Evolutionary conservation across 2,329 filamentous ascomycete genomes (phyloP).

Genomic region (Rutstroemia sp.): DNA sequence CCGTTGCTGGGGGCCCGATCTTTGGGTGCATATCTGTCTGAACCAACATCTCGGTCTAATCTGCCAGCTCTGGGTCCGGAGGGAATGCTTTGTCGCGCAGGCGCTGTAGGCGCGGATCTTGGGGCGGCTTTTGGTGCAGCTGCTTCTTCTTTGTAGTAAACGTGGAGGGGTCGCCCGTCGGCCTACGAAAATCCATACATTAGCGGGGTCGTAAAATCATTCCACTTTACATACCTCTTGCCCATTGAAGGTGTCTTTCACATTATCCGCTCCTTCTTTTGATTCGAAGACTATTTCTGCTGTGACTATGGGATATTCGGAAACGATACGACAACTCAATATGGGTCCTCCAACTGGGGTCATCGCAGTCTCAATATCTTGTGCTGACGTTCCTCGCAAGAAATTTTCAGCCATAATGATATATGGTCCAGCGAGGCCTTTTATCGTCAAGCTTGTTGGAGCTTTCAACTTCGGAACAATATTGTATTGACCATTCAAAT

Average conservation of each 20-base stretch:
- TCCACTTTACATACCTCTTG: slow-evolving; percentile 53
- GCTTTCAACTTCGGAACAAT: slow-evolving; percentile 30
- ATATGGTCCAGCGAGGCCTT: slow-evolving; percentile 65
- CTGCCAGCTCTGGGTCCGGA: slow-evolving; percentile 27
- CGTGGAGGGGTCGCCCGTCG: slow-evolving; percentile 65
- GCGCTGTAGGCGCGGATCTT: background rate
- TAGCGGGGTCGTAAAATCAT: background rate
- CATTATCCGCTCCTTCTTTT: slow-evolving; percentile 64
- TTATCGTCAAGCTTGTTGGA: slow-evolving; percentile 55
- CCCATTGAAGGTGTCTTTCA: slow-evolving; percentile 70
- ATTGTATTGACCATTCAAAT: slow-evolving; percentile 28
- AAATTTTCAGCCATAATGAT: slow-evolving; percentile 75
- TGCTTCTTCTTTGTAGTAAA: slow-evolving; percentile 57
- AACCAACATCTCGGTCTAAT: slow-evolving; percentile 15
- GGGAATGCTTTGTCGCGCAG: slow-evolving; percentile 14
- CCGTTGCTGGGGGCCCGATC: slow-evolving; percentile 19
- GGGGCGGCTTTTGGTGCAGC: slow-evolving; percentile 2
- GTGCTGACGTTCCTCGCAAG: slow-evolving; percentile 71
- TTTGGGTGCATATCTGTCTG: slow-evolving; percentile 21
- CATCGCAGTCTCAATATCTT: slow-evolving; percentile 78
- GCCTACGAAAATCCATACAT: slow-evolving; percentile 41
- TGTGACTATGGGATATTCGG: slow-evolving; percentile 63
- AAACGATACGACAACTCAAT: slow-evolving; percentile 58
- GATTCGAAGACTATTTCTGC: slow-evolving; percentile 71
- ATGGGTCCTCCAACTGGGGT: slow-evolving; percentile 65